These are phyloP conservation scores for Syncephalastrum racemosum DNA, from an alignment of 371 early-diverging fungal species.

Conservation along the genomic window DNA sequence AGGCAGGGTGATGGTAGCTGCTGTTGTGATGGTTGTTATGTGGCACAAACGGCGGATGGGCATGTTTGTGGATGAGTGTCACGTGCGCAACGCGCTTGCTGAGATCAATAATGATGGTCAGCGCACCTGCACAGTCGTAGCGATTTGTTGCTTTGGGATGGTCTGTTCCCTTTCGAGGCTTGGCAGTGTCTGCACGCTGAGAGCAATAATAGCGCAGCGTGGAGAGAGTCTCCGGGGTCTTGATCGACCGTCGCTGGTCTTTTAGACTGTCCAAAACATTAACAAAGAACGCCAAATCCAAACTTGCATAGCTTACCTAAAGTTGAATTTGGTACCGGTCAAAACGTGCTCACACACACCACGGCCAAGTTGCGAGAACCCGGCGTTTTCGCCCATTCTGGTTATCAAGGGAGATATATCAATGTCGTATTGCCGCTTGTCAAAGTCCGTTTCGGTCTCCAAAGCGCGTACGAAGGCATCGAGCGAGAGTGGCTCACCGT, in stretches of 20 bases:
- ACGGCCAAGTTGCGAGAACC: conserved; percentile 50
- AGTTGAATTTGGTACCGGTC: conserved; percentile 48
- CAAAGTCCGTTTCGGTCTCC: conserved; percentile 39
- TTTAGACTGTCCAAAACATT: conserved; percentile 32
- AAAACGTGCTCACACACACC: conserved; percentile 45
- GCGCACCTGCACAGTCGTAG: conserved; percentile 49
- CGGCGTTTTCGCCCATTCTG: conserved; percentile 26
- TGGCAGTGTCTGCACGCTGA: conserved; percentile 46
- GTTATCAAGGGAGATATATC: conserved; percentile 35
- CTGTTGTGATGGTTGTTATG: conserved; percentile 33
- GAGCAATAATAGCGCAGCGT: conserved; percentile 52
- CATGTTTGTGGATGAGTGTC: conserved; percentile 45
- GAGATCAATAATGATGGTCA: conserved; percentile 50
- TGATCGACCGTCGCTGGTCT: conserved; percentile 48
- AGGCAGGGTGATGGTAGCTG: conserved; percentile 9
- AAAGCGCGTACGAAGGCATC: conserved; percentile 38
- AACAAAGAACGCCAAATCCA: not conserved
- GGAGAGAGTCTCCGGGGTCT: conserved; percentile 44
- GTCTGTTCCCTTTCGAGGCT: conserved; percentile 43
- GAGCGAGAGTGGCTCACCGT: conserved; percentile 18
- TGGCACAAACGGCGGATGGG: conserved; percentile 49
- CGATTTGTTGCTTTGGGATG: conserved; percentile 43
- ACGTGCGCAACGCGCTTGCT: conserved; percentile 43
- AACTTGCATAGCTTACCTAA: conserved; percentile 31
- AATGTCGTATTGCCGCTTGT: conserved; percentile 39